phyloP scores from a whole-genome alignment of 2,329 filamentous ascomycete species.

The Fusarium sororula region DNA sequence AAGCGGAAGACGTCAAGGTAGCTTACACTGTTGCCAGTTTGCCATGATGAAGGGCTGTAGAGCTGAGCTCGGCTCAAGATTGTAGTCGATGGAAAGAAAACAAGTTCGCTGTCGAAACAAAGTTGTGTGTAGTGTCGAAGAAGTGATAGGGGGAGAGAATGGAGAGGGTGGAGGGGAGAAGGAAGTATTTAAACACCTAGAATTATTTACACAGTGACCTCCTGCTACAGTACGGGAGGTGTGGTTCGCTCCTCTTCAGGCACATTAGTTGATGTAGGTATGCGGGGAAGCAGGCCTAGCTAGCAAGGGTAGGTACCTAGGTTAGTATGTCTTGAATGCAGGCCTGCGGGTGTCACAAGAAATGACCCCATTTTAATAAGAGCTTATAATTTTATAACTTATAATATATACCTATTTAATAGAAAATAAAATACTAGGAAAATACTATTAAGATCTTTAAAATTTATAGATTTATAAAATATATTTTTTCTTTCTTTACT shows the following conservation, averaged over 20 bases:
- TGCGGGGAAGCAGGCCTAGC: conserved; percentile 34
- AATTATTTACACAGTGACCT: conserved; percentile 1
- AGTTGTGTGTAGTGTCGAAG: conserved; percentile 4
- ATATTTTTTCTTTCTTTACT: too few relatives aligned
- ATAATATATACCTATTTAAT: too few relatives aligned
- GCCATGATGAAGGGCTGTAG: conserved; percentile 38
- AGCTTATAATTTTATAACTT: too few relatives aligned
- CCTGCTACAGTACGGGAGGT: not conserved
- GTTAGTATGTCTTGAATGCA: not conserved
- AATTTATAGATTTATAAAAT: too few relatives aligned
- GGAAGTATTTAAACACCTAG: conserved; percentile 40
- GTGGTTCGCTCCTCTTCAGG: not conserved
- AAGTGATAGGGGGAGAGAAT: conserved; percentile 8
- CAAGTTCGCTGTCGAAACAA: not conserved
- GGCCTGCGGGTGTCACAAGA: too few relatives aligned
- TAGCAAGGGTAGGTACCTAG: not conserved
- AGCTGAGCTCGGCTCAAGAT: not conserved
- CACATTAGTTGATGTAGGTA: not conserved
- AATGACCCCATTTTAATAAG: too few relatives aligned
- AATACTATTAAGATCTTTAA: too few relatives aligned
- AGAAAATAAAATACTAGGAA: too few relatives aligned
- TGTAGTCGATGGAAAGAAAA: not conserved
- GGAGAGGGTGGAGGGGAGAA: conserved; percentile 6
- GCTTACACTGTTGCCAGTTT: conserved; percentile 45
- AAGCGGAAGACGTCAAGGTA: not conserved